phyloP scores from a whole-genome alignment of 352 stramenopile genomes.

The Phytophthora tentaculata region DNA sequence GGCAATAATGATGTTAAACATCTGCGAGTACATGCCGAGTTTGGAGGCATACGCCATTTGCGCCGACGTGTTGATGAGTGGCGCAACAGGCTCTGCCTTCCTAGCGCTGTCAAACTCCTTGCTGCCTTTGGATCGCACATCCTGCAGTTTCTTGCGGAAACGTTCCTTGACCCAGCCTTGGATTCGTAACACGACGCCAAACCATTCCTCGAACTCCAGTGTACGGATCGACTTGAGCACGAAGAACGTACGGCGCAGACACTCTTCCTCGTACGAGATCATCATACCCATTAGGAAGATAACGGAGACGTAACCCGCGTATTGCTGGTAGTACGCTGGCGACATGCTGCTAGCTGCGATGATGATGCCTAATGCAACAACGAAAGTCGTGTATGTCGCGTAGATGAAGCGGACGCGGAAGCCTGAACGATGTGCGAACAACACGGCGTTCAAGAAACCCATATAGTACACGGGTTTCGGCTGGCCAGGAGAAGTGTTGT shows the following conservation, averaged over 20 bases:
- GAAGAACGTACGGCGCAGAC: slow-evolving; percentile 78
- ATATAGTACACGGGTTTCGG: slow-evolving; percentile 85
- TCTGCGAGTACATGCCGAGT: slow-evolving; percentile 82
- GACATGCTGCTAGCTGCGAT: slow-evolving; percentile 61
- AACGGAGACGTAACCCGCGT: slow-evolving; percentile 68
- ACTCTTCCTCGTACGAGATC: slow-evolving; percentile 86
- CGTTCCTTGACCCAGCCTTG: slow-evolving; percentile 76
- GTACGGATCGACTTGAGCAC: slow-evolving; percentile 84
- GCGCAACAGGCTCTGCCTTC: slow-evolving; percentile 20
- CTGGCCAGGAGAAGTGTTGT: slow-evolving; percentile 39
- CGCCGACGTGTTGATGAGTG: slow-evolving; percentile 72
- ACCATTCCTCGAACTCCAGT: slow-evolving; percentile 86
- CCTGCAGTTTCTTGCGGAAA: slow-evolving; percentile 61
- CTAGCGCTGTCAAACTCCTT: slow-evolving; percentile 37
- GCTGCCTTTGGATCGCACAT: slow-evolving; percentile 61
- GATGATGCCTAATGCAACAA: slow-evolving; percentile 69
- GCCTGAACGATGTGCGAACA: slow-evolving; percentile 78
- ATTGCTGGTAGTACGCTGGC: slow-evolving; percentile 71
- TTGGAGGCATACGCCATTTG: slow-evolving; percentile 79
- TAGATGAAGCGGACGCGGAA: slow-evolving; percentile 87
- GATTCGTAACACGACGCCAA: slow-evolving; percentile 73
- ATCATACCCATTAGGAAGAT: slow-evolving; percentile 85
- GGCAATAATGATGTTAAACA: slow-evolving; percentile 81
- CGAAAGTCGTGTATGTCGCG: slow-evolving; percentile 72
- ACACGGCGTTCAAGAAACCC: slow-evolving; percentile 81